Base-by-base conservation (phyloP, 768 basidiomycete genomes). In the Infundibulicybe gibba region DNA sequence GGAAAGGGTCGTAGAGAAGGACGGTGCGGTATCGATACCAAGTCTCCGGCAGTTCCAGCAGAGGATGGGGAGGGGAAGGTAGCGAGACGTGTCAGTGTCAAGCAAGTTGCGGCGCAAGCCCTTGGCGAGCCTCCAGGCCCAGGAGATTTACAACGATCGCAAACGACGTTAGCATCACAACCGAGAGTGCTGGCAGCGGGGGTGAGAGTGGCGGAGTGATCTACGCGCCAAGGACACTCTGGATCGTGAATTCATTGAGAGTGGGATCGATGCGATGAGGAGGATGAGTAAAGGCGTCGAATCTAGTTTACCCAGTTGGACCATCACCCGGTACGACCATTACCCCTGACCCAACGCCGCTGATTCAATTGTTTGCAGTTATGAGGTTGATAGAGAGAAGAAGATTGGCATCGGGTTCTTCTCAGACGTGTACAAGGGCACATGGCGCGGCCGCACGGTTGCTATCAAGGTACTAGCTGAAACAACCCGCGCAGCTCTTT, bases 371-470 rank as follows among this genome's bases (percentile, higher is more conserved):
- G 35, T 38, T 34, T 10, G 10, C 41, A 80, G 80, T 43, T 88
- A 86, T 55, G 91, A 94, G 64, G 77, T 92, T 31, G 83, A 85
- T 47, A 76, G 80, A 2, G 83, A 83, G 32, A 67, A 71, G 47
- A 77, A 80, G 59, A 81, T 93, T 48, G 85, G 88, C 3, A 56
- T 80, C 15, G 89, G 90, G 0, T 83, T 79, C 64, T 88, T 90
- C 66, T 85, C 85, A 11, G 79, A 85, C 45, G 87, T 92, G 6
- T 90, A 85, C 63, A 71, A 73, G n/a, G 90, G 89, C 0, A 74
- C 65, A 10, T 94, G 90, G 89, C 72, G 79, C 32, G 76, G 72
- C 3, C 71, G 72, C 16, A 69, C 71, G 0, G 88, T 90, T 6
- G 83, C 86, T 3, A 75, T 90, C 70, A 90, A 91, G 63, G 78